Evolutionary conservation across 164 flowering plant genomes (phyloP), one percentile per base, ranked within the genome.

Genomic region (Aristolochia fimbriata): DNA sequence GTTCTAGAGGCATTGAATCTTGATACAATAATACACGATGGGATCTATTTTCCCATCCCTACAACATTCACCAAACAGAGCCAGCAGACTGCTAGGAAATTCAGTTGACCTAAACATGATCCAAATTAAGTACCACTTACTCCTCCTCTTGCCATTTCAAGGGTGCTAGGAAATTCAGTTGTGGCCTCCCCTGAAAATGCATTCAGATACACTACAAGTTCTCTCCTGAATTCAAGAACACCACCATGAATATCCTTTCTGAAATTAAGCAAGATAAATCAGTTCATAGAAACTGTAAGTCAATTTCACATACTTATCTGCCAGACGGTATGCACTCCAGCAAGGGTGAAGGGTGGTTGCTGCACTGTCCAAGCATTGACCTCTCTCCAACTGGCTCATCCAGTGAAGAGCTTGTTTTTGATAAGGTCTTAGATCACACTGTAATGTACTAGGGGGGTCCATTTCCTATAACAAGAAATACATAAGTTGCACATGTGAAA

Each of bases 81-180:
- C 43, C 11, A 6, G 43, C 43, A 37, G 43, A 37, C 1, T 37
- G 43, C 43, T 37, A 6, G 8, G 43, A 37, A 37, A 37, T 7
- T 37, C 9, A 37, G 43, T 37, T 37, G 43, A 37, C 43, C 43
- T 37, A 37, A 37, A 37, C 43, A 37, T 37, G 43, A 37, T 37
- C 43, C 43, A 7, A 37, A 37, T 37, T 20, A 12, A 17, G 23
- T 25, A 52, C 22, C 33, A 73, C 95, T 66, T 91, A 93, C 99
- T 65, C 99, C 99, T 81, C 99, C 99, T 84, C 95, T 82, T 37
- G 96, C 87, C 87, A 93, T 88, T 73, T 90, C 83, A 59, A 90
- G 97, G 50, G 89, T 83, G 77, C 97, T 93, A 10, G 99, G 99
- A 69, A 93, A 93, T 72, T 88, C 96, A 62, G 71, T 75, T 49